Percentiles rank a stretch among this genome's conserved stretches.
These are phyloP conservation scores for Uronychia setigera DNA, from an alignment of 73 alveolate species.

Conservation along the genomic window DNA sequence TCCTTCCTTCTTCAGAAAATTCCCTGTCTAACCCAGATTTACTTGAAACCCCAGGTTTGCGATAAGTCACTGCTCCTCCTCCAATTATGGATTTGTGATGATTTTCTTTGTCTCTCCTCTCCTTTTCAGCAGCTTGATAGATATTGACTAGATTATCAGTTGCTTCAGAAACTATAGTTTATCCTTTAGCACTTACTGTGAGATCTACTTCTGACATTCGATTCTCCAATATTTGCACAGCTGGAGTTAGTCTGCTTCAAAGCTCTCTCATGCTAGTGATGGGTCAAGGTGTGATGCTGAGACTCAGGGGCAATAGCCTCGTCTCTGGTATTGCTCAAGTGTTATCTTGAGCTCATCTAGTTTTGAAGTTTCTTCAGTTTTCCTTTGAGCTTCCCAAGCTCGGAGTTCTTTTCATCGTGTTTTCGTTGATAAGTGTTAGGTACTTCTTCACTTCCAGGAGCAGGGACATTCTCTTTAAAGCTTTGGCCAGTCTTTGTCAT, in stretches of 20 bases:
- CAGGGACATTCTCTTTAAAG: not conserved
- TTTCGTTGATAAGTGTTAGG: not conserved
- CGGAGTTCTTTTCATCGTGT: not conserved
- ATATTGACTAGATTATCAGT: not conserved
- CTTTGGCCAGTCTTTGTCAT: not conserved
- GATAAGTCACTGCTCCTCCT: not conserved
- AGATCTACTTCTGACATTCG: not conserved
- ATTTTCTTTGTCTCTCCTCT: not conserved
- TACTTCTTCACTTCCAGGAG: not conserved
- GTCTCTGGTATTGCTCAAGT: not conserved
- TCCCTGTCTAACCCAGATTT: not conserved
- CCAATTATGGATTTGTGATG: too few relatives aligned
- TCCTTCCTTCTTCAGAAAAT: not conserved
- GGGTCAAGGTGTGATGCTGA: too few relatives aligned
- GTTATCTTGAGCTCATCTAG: not conserved
- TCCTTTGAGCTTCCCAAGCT: not conserved
- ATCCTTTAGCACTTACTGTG: not conserved
- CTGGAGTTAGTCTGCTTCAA: not conserved
- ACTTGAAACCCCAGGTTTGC: too few relatives aligned
- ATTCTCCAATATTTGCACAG: not conserved
- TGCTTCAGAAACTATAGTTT: not conserved
- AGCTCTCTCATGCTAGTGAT: not conserved
- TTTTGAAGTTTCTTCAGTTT: not conserved
- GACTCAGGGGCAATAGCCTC: not conserved
- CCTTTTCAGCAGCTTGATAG: not conserved